Conservation (phyloP, 495 filamentous ascomycete genomes). For the Lindgomyces ingoldianus region DNA sequence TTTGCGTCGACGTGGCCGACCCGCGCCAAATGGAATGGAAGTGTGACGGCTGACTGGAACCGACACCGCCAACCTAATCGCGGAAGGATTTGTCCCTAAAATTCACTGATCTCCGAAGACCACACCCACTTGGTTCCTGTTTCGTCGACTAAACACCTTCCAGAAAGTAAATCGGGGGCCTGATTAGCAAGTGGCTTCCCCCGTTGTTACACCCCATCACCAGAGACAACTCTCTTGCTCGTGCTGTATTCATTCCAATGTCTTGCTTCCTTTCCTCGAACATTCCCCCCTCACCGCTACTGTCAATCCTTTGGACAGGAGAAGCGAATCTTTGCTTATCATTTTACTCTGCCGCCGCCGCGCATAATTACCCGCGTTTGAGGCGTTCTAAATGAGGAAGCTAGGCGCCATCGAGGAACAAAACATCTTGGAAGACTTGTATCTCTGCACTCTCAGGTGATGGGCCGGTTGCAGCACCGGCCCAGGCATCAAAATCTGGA, state of each 20-base stretch:
- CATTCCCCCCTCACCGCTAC: neutral
- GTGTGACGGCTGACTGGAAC: conserved; percentile 21
- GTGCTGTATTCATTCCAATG: neutral
- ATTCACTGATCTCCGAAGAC: neutral
- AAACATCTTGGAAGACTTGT: neutral
- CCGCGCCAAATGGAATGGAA: conserved; percentile 19
- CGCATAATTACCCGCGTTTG: conserved; percentile 19
- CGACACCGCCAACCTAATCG: neutral
- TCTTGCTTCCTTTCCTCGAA: neutral
- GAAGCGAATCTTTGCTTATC: neutral
- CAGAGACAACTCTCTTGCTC: neutral
- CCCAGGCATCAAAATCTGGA: neutral
- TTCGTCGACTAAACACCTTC: neutral
- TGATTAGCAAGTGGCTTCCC: neutral
- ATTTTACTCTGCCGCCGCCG: conserved; percentile 3
- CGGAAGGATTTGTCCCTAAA: neutral
- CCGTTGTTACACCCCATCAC: neutral
- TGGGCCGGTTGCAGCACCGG: conserved; percentile 16
- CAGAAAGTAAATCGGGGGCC: neutral
- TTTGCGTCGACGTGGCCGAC: conserved; percentile 31
- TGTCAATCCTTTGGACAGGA: neutral
- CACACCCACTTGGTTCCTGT: neutral
- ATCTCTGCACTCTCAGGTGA: conserved; percentile 9
- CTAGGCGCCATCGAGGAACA: conserved; percentile 12
- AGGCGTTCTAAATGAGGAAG: neutral